These are phyloP conservation scores for Colletotrichum godetiae DNA, from an alignment of 2,329 filamentous ascomycete genomes.

Conservation along the genomic window DNA sequence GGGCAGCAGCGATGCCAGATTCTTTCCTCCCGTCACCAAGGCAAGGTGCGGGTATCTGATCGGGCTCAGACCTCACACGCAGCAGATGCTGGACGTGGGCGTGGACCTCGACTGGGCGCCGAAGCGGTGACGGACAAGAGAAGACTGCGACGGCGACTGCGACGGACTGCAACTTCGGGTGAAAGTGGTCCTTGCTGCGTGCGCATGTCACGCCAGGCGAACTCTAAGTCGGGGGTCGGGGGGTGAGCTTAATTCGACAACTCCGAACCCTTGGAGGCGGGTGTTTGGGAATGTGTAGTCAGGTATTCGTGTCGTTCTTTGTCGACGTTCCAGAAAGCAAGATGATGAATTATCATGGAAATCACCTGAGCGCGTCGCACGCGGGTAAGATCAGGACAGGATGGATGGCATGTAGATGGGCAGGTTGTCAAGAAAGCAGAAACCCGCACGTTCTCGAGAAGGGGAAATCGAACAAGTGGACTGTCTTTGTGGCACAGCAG, in stretches of 20 bases:
- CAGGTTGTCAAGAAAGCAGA: not conserved
- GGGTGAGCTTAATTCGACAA: slow-evolving; percentile 35
- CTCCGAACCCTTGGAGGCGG: not conserved
- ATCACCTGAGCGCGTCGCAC: not conserved
- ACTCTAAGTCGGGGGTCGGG: slow-evolving; percentile 20
- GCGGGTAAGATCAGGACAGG: not conserved
- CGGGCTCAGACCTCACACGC: not conserved
- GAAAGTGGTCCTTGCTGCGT: slow-evolving; percentile 29
- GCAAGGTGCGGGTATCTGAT: not conserved
- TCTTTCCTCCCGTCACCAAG: not conserved
- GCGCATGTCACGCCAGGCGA: slow-evolving; percentile 18
- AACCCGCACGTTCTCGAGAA: not conserved
- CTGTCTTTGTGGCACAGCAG: not conserved
- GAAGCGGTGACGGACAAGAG: not conserved
- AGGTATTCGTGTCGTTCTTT: not conserved
- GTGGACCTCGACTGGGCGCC: no score
- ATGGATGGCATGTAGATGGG: not conserved
- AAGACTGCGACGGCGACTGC: not conserved
- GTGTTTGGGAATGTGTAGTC: not conserved
- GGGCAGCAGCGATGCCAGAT: not conserved
- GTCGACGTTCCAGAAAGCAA: not conserved
- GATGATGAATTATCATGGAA: not conserved
- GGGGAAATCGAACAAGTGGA: not conserved
- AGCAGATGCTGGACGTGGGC: not conserved
- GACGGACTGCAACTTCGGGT: slow-evolving; percentile 28